Conservation (phyloP, 1,284 basidiomycete genomes). For the Caloboletus firmus region DNA sequence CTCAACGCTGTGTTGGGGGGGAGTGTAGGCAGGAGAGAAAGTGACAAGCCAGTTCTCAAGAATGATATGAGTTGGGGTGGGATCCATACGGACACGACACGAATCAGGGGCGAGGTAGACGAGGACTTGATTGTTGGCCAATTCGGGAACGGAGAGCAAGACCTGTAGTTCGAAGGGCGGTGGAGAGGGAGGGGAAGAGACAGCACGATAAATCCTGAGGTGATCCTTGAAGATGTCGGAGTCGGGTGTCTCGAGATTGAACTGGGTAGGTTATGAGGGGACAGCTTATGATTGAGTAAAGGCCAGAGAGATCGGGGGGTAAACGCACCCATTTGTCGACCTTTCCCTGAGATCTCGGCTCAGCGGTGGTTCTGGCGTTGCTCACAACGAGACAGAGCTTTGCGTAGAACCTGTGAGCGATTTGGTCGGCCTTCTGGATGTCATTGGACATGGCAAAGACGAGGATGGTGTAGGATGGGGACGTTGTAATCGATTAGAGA, state of each 20-base stretch:
- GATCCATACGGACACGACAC: constrained; percentile 62
- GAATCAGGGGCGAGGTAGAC: constrained; percentile 60
- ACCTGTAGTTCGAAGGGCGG: constrained; percentile 65
- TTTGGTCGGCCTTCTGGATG: constrained; percentile 76
- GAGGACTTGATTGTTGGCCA: constrained; percentile 66
- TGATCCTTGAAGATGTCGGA: constrained; percentile 65
- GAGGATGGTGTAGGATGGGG: constrained; percentile 5
- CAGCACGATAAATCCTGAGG: constrained; percentile 57
- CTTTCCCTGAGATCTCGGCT: constrained; percentile 46
- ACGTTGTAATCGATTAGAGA: constrained; percentile 24
- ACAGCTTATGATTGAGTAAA: background rate
- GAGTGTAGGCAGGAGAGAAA: constrained; percentile 41
- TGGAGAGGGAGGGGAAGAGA: constrained; percentile 47
- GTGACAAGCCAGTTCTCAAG: constrained; percentile 71
- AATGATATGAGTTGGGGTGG: constrained; percentile 63
- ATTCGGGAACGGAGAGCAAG: constrained; percentile 64
- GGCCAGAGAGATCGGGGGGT: background rate
- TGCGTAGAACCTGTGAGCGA: constrained; percentile 74
- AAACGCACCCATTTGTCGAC: constrained; percentile 75
- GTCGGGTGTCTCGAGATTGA: constrained; percentile 76
- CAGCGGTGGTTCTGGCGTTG: constrained; percentile 61
- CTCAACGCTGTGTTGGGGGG: constrained; percentile 29
- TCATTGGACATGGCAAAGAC: constrained; percentile 47
- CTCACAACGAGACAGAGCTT: constrained; percentile 74
- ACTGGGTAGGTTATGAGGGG: constrained; percentile 41